A percentile compares a stretch with the other conserved stretches of the same genome.
Conservation (phyloP, 345 rosid species). For the Litchi chinensis region DNA sequence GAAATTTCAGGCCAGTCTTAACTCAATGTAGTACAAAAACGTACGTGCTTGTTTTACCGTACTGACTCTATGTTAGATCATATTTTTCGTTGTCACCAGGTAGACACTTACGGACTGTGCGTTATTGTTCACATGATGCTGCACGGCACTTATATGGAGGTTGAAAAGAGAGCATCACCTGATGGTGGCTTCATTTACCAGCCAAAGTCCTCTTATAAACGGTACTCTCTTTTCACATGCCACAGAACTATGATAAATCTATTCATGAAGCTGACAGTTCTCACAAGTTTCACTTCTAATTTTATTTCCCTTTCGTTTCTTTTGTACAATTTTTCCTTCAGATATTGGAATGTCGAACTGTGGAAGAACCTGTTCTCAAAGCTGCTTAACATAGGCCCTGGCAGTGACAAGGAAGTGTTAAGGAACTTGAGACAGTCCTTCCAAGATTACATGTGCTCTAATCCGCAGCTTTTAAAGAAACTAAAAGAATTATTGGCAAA, state of each 20-base stretch:
- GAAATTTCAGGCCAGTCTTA: constrained; percentile 77
- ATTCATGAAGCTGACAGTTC: background rate
- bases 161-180: constrained; percentile 52
- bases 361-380: constrained; percentile 73
- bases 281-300: background rate
- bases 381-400: constrained; percentile 57
- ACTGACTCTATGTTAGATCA: constrained; percentile 11
- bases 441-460: constrained; percentile 55
- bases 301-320: background rate
- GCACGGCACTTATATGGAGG: constrained; percentile 74
- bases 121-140: constrained; percentile 85
- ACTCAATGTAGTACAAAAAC: constrained; percentile 17
- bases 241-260: background rate
- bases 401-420: constrained; percentile 47
- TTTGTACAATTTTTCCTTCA: constrained; percentile 32
- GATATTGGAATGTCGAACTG: constrained; percentile 81
- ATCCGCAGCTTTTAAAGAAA: constrained; percentile 61
- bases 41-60: constrained; percentile 1
- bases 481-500: constrained; percentile 70
- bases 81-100: constrained; percentile 46
- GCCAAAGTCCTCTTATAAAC: constrained; percentile 68
- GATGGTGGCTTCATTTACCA: constrained; percentile 49
- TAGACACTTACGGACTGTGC: constrained; percentile 83
- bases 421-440: constrained; percentile 64
- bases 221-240: constrained; percentile 43